These are phyloP conservation scores for Monilinia fructicola DNA, from an alignment of 2,329 filamentous ascomycete species.

Conservation along the genomic window DNA sequence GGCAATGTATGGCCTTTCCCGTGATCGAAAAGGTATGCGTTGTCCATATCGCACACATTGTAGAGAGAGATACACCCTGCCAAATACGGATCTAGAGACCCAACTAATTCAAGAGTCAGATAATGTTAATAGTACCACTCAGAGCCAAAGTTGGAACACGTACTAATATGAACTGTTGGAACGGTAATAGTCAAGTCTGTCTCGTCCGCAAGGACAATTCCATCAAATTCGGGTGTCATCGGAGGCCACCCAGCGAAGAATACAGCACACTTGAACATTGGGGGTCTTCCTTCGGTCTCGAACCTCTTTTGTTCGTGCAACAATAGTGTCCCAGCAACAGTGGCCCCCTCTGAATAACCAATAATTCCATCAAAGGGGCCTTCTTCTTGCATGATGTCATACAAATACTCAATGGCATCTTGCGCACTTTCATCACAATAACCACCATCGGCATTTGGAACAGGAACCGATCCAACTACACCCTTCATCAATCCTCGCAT, in stretches of 20 bases:
- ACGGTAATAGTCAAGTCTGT: constrained; percentile 52
- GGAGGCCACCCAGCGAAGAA: constrained; percentile 57
- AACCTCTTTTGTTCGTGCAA: constrained; percentile 50
- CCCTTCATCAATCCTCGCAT: constrained; percentile 35
- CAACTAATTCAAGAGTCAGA: constrained; percentile 43
- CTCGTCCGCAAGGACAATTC: constrained; percentile 53
- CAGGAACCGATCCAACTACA: constrained; percentile 22
- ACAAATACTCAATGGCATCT: constrained; percentile 26
- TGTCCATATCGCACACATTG: constrained; percentile 63
- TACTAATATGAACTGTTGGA: constrained; percentile 48
- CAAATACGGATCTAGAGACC: constrained; percentile 60
- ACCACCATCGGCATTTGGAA: constrained; percentile 26
- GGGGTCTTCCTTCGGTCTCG: constrained; percentile 37
- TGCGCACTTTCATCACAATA: constrained; percentile 28
- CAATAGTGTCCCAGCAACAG: constrained; percentile 54
- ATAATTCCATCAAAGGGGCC: constrained; percentile 55
- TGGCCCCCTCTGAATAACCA: constrained; percentile 61
- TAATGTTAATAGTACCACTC: neutral
- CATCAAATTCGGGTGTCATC: constrained; percentile 47
- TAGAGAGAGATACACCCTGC: constrained; percentile 62
- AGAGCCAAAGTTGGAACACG: constrained; percentile 15
- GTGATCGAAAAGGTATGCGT: constrained; percentile 61
- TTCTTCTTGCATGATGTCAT: constrained; percentile 48
- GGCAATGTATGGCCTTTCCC: constrained; percentile 65
- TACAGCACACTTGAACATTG: constrained; percentile 47